Evolutionary conservation across 768 basidiomycete species (phyloP).

Genomic region (Pleurotus platypus): DNA sequence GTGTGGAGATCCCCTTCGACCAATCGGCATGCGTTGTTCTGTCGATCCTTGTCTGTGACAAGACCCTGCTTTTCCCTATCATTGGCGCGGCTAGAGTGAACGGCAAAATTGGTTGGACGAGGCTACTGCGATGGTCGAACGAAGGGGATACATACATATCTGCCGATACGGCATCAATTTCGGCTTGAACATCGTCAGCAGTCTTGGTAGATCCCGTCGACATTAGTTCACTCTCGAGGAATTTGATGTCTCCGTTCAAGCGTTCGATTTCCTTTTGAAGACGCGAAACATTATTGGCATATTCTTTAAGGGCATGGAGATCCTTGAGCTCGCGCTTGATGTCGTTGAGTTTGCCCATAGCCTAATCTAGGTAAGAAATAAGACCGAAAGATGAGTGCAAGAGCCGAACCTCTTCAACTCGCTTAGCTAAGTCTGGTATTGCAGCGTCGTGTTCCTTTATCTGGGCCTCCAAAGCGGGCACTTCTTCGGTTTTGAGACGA

Average conservation of each 20-base stretch:
- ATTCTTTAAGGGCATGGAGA: conserved; percentile 54
- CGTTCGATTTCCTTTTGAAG: conserved; percentile 56
- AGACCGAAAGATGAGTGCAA: conserved; percentile 5
- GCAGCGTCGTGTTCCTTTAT: conserved; percentile 54
- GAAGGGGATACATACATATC: conserved; percentile 49
- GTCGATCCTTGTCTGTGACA: conserved; percentile 59
- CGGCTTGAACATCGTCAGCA: conserved; percentile 77
- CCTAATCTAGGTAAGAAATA: conserved; percentile 29
- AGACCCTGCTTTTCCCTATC: conserved; percentile 63
- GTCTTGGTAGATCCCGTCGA: conserved; percentile 78
- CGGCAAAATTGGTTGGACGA: background rate
- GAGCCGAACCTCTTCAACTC: conserved; percentile 59
- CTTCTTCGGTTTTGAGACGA: conserved; percentile 55
- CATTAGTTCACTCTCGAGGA: conserved; percentile 66
- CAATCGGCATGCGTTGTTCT: conserved; percentile 44
- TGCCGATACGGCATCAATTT: conserved; percentile 60
- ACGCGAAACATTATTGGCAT: conserved; percentile 54
- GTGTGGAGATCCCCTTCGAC: conserved; percentile 59
- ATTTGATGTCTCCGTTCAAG: conserved; percentile 56
- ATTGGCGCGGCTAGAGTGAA: conserved; percentile 47
- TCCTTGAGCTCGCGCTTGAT: conserved; percentile 62
- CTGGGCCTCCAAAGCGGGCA: conserved; percentile 62
- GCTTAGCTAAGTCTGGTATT: conserved; percentile 45
- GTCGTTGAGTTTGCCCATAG: conserved; percentile 44
- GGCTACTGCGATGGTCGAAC: background rate